Conservation (phyloP, 1,139 yeast species). For the Saccharomycopsis hybrid region DNA sequence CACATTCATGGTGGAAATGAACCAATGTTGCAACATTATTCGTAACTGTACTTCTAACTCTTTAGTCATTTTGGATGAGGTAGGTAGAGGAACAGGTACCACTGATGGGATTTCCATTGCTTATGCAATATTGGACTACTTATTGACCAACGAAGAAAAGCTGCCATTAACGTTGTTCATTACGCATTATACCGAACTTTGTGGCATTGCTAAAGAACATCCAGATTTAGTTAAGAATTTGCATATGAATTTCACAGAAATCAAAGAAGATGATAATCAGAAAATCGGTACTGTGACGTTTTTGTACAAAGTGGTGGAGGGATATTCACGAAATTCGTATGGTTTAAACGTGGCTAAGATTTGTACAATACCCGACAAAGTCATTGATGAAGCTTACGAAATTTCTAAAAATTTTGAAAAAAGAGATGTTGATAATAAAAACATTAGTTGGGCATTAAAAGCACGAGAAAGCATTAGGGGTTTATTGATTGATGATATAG, state of each 20-base stretch:
- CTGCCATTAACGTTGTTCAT: slow-evolving; percentile 67
- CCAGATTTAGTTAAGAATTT: slow-evolving; percentile 44
- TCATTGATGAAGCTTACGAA: slow-evolving; percentile 44
- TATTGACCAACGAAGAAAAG: slow-evolving; percentile 36
- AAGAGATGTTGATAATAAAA: slow-evolving; percentile 22
- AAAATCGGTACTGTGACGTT: slow-evolving; percentile 43
- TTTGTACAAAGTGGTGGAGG: slow-evolving; percentile 53
- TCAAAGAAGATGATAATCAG: slow-evolving; percentile 29
- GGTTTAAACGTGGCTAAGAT: slow-evolving; percentile 75
- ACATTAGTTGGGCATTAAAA: slow-evolving; percentile 15
- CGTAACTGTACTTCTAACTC: slow-evolving; percentile 31
- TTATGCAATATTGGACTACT: slow-evolving; percentile 61
- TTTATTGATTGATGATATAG: neutral
- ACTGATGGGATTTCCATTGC: slow-evolving; percentile 88
- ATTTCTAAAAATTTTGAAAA: slow-evolving; percentile 40
- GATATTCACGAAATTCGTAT: slow-evolving; percentile 60
- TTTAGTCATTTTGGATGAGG: slow-evolving; percentile 43
- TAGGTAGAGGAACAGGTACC: slow-evolving; percentile 71
- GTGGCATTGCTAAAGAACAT: slow-evolving; percentile 41
- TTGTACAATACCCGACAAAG: slow-evolving; percentile 50
- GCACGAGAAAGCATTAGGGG: slow-evolving; percentile 5
- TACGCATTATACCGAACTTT: slow-evolving; percentile 80
- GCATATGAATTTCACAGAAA: slow-evolving; percentile 70
- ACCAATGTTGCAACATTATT: slow-evolving; percentile 28
- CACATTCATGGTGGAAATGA: slow-evolving; percentile 45